phyloP scores from a whole-genome alignment of 768 basidiomycete species.

The Phlegmacium glaucopus region DNA sequence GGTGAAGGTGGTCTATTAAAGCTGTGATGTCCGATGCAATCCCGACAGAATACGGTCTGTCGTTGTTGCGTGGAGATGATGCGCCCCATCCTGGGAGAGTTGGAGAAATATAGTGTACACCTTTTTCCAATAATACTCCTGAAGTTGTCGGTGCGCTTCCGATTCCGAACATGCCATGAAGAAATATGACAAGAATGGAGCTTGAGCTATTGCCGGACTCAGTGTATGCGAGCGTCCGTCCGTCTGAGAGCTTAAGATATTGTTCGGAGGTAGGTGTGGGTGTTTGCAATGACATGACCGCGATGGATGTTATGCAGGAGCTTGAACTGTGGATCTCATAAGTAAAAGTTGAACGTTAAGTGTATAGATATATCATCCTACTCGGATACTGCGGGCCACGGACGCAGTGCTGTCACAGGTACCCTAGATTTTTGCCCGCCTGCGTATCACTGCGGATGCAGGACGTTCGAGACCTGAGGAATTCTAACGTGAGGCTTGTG shows the following conservation, averaged over 20 bases:
- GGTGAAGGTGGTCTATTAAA: conserved; percentile 49
- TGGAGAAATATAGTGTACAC: conserved; percentile 45
- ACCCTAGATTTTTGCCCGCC: too few relatives aligned
- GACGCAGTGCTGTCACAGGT: too few relatives aligned
- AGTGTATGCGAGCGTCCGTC: conserved; percentile 52
- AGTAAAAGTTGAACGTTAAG: too few relatives aligned
- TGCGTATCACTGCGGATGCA: too few relatives aligned
- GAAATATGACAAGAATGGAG: conserved; percentile 45
- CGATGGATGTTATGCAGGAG: too few relatives aligned
- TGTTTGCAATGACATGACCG: too few relatives aligned
- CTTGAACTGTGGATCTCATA: too few relatives aligned
- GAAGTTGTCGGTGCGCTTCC: conserved; percentile 41
- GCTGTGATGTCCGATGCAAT: conserved; percentile 42
- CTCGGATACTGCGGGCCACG: too few relatives aligned
- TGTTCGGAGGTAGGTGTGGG: too few relatives aligned
- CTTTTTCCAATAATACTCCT: conserved; percentile 32
- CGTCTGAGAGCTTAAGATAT: conserved; percentile 34
- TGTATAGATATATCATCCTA: too few relatives aligned
- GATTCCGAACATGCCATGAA: conserved; percentile 53
- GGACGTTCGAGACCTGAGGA: too few relatives aligned
- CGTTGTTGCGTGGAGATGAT: conserved; percentile 38
- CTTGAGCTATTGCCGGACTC: conserved; percentile 49
- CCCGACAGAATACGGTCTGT: conserved; percentile 35
- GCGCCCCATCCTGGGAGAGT: conserved; percentile 60
- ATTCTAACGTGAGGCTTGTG: too few relatives aligned